Base-by-base conservation (phyloP, 176 grass and related monocot genomes). In the Ensete glaucum region DNA sequence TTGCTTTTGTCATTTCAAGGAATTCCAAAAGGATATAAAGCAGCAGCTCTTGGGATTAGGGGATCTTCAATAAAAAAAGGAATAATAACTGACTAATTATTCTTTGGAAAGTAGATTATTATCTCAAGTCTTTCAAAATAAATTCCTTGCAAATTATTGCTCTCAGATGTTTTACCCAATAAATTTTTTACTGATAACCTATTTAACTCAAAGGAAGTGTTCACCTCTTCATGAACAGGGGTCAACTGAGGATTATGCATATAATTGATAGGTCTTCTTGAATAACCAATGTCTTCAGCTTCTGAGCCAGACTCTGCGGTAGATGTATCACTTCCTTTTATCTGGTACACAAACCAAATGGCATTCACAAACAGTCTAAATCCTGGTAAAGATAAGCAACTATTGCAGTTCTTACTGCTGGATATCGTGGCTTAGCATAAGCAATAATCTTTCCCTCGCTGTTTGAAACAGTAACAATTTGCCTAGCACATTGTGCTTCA, bases 301-400 rank as follows among this genome's bases (percentile, higher is more conserved):
- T 94, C 90, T 78, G 95, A 98, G 53, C 86, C 82, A 76, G 86
- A 94, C 27, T 94, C 90, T 0, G 86, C 85, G 64, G 84, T 81
- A 75, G 84, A 94, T n/a, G 75, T 84, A 78, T 91, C 90, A 58
- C 85, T 91, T 51, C 81, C 62, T 89, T 85, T 91, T 77, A 79
- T 80, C 88, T 91, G 81, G 63, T 87, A 13, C 49, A 85, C 62
- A 64, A 81, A 65, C 23, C 11, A 73, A 53, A 72, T 11, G 50
- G 15, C 17, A 66, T 72, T 59, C 56, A 72, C 13, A 77, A 77
- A 29, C 16, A 51, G 21, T 66, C 29, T 15, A 69, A 21, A 53
- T 53, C 17, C 29, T 17, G 54, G 11, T 21, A 20, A 54, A 34
- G 34, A 64, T 48, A 29, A 51, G 9, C 25, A 59, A 78, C 25